These are phyloP conservation scores for Aspergillus pseudonomiae DNA, from an alignment of 2,329 filamentous ascomycete species.

Conservation along the genomic window DNA sequence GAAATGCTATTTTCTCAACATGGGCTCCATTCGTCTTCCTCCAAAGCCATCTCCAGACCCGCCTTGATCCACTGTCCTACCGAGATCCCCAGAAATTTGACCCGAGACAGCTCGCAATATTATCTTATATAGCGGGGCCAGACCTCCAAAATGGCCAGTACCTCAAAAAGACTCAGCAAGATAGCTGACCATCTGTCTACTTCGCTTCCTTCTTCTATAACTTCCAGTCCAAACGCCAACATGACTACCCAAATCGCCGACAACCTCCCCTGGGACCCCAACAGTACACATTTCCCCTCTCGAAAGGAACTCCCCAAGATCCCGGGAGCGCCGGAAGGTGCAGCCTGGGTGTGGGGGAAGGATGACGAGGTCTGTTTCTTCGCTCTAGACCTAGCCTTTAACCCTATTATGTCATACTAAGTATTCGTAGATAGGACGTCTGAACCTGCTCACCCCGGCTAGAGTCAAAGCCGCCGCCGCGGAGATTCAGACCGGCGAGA, in stretches of 20 bases:
- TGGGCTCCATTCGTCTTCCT: neutral
- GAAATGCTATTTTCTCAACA: neutral
- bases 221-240: neutral
- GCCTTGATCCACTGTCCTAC: neutral
- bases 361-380: conserved; percentile 50
- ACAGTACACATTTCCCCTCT: conserved; percentile 55
- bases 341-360: conserved; percentile 64
- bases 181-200: neutral
- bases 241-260: conserved; percentile 29
- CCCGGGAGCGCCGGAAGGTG: conserved; percentile 55
- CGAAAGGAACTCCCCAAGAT: conserved; percentile 57
- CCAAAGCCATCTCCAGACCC: neutral
- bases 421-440: conserved; percentile 38
- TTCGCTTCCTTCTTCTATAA: neutral
- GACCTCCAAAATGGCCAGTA: conserved; percentile 7
- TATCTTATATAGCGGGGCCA: neutral
- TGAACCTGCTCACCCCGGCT: conserved; percentile 60
- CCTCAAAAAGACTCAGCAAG: conserved; percentile 2
- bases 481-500: conserved; percentile 60
- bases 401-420: neutral
- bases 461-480: conserved; percentile 57
- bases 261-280: conserved; percentile 57
- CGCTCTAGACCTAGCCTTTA: neutral
- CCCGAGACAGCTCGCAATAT: neutral
- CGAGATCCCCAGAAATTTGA: neutral